Conservation (phyloP, 768 basidiomycete species). For the Auricularia sp. region DNA sequence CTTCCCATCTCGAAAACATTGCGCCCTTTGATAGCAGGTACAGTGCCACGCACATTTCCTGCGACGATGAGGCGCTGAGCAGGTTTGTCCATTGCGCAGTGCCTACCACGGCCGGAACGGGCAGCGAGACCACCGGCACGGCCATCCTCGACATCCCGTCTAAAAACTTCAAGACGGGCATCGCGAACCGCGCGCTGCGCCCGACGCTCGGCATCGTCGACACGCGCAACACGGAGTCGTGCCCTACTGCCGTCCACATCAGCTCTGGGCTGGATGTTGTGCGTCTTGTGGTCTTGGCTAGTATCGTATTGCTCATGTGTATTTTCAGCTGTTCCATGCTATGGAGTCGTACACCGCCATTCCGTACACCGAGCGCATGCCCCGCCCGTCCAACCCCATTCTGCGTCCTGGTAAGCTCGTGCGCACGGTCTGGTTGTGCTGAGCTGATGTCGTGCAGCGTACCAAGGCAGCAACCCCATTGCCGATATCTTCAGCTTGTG, state of each 20-base stretch:
- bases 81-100: slow-evolving; percentile 21
- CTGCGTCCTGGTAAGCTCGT: slow-evolving; percentile 43
- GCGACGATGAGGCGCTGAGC: too few species aligned
- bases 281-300: background rate
- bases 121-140: slow-evolving; percentile 90
- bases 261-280: slow-evolving; percentile 86
- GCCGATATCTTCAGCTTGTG: slow-evolving; percentile 91
- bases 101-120: slow-evolving; percentile 76
- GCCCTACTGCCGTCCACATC: slow-evolving; percentile 87
- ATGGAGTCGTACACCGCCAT: slow-evolving; percentile 92
- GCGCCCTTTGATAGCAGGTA: slow-evolving; percentile 75
- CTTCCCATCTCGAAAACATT: slow-evolving; percentile 66
- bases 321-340: slow-evolving; percentile 66
- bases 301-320: background rate
- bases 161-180: slow-evolving; percentile 90
- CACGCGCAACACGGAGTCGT: slow-evolving; percentile 81
- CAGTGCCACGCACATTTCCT: slow-evolving; percentile 8
- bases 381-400: slow-evolving; percentile 83
- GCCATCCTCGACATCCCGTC: slow-evolving; percentile 92
- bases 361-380: slow-evolving; percentile 85
- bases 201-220: slow-evolving; percentile 82
- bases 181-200: slow-evolving; percentile 84
- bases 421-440: background rate
- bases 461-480: slow-evolving; percentile 88
- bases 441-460: slow-evolving; percentile 31